Conservation (phyloP, 225 moss, liverwort and hornwort genomes). For the Marchantia polymorpha region DNA sequence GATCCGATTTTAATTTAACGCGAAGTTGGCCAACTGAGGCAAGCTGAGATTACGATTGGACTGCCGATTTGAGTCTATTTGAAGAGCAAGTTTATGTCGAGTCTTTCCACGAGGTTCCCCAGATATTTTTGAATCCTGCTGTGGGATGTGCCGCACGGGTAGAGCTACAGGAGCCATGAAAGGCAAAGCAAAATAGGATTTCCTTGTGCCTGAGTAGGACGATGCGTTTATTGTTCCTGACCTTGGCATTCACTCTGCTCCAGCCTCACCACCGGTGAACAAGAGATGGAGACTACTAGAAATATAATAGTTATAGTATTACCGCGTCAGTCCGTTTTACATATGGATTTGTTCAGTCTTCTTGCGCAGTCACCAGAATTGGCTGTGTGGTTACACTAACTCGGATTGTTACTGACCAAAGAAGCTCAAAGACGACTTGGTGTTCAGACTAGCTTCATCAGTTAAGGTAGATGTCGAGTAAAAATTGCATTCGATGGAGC, state of each 20-base stretch:
- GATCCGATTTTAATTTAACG: no score
- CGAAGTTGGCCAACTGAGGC: no score
- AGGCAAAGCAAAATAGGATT: conserved; percentile 80
- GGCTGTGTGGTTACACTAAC: not conserved
- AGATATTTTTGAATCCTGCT: conserved; percentile 48
- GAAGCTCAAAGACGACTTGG: not conserved
- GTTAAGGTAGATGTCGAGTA: not conserved
- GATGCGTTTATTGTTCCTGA: conserved; percentile 86
- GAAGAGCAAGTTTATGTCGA: conserved; percentile 85
- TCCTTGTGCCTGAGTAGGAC: conserved; percentile 59
- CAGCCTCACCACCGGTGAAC: conserved; percentile 50
- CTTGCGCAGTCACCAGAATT: not conserved
- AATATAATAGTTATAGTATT: conserved; percentile 3
- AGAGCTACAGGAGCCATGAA: conserved; percentile 44
- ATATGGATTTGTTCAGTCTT: not conserved
- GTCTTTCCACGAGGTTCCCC: conserved; percentile 77
- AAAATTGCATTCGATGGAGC: not conserved
- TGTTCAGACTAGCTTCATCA: not conserved
- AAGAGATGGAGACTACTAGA: conserved; percentile 61
- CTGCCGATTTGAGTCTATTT: conserved; percentile 77
- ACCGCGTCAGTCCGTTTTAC: not conserved
- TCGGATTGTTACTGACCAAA: not conserved
- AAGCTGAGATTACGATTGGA: conserved; percentile 91
- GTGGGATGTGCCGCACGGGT: conserved; percentile 29
- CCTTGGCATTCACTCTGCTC: conserved; percentile 54